Conservation (phyloP, 768 basidiomycete genomes). For the Suillus subaureus region DNA sequence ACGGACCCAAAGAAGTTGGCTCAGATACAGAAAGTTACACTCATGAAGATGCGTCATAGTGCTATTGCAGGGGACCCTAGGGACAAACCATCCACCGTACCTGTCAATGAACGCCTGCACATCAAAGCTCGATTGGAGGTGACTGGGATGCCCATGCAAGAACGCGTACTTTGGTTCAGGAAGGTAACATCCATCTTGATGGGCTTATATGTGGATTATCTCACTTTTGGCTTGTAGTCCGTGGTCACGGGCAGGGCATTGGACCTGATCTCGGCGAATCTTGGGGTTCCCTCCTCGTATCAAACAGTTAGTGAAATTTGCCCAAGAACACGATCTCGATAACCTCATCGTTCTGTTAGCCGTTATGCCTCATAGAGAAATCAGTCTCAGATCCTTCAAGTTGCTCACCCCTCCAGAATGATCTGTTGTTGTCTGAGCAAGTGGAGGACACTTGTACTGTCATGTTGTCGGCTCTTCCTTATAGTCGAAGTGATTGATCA, state of each 20-base stretch:
- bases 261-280: constrained; percentile 47
- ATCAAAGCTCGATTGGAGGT: constrained; percentile 44
- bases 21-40: constrained; percentile 56
- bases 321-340: constrained; percentile 17
- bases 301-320: constrained; percentile 17
- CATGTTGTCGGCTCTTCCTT: constrained; percentile 10
- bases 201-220: background rate
- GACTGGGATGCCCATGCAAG: constrained; percentile 31
- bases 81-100: constrained; percentile 47
- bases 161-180: constrained; percentile 66
- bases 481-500: background rate
- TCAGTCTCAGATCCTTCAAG: constrained; percentile 27
- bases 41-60: constrained; percentile 76
- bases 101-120: constrained; percentile 61
- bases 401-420: constrained; percentile 44
- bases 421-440: constrained; percentile 49
- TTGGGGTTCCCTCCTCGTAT: constrained; percentile 18
- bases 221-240: constrained; percentile 39
- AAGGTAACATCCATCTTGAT: constrained; percentile 49
- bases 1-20: constrained; percentile 56
- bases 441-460: constrained; percentile 52
- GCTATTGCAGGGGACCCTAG: constrained; percentile 66
- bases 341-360: constrained; percentile 40
- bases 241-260: constrained; percentile 61
- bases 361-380: constrained; percentile 40